Base-by-base conservation (phyloP, 164 flowering plant species). In the Houttuynia cordata region DNA sequence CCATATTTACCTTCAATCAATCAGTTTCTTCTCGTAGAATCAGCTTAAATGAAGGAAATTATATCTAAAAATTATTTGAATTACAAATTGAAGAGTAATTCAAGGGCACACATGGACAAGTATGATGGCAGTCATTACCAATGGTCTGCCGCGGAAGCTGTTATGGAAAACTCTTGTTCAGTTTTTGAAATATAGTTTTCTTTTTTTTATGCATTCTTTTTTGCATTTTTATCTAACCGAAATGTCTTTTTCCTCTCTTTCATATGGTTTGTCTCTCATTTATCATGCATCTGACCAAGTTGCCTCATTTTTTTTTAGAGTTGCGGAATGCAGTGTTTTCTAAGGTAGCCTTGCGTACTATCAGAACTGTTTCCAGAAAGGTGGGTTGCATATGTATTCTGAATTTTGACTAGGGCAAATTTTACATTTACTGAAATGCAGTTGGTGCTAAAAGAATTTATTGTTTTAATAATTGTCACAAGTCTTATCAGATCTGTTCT, bases 311-410 rank as follows among this genome's bases (percentile, higher is more conserved):
- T 10, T 67, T 57, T 57, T 58, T 77, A 94, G 99, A 94, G 71
- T 62, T 94, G 69, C 87, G 99, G 60, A 94, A 86, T 70, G 99
- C 97, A 58, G 84, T 94, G n/a, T 94, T 94, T 65, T 94, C 99
- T 22, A 94, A 94, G 74, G 99, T 94, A 6, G 91, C 99, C 57
- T 73, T 86, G 69, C 77, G 96, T 34, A 87, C 99, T 9, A 94
- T 94, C 61, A 84, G 99, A 8, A 74, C 85, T 10, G 95, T 94
- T 9, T 94, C 99, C 52, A 74, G 89, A 71, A 81, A 84, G 96
- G 99, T 91, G 70, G 7, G 57, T 7, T 25, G 24, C 37, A 22
- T 10, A 3, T 30, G 13, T 45, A 12, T 45, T 45, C 2, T 45
- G 49, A 45, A 17, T 45, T 45, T 45, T 45, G 17, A 12, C 2